Evolutionary conservation across 2,329 filamentous ascomycete genomes (phyloP).

Genomic region (Alternaria postmessia): DNA sequence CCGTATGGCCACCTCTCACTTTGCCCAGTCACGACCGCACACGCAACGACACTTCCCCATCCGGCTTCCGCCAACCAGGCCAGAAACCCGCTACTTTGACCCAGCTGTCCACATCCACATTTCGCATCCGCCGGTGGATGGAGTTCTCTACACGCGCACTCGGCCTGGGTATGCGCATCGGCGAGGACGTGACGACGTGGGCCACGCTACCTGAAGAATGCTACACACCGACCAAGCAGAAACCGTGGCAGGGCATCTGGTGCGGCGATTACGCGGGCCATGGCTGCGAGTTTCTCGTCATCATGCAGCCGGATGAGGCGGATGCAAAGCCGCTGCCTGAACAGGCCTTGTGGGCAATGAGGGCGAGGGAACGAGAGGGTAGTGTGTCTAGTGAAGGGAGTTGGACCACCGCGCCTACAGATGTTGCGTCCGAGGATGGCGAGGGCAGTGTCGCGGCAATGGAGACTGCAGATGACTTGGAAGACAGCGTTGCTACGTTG

Average conservation of each 20-base stretch:
- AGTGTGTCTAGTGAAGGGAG: slow-evolving; percentile 42
- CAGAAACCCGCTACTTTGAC: slow-evolving; percentile 61
- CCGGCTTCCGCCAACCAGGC: slow-evolving; percentile 54
- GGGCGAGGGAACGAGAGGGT: slow-evolving; percentile 32
- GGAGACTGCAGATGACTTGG: slow-evolving; percentile 35
- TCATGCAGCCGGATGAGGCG: slow-evolving; percentile 74
- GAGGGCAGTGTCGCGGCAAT: slow-evolving; percentile 19
- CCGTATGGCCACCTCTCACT: slow-evolving; percentile 76
- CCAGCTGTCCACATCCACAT: slow-evolving; percentile 73
- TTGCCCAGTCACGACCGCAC: slow-evolving; percentile 71
- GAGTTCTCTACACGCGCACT: slow-evolving; percentile 61
- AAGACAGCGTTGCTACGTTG: slow-evolving; percentile 52
- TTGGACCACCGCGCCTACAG: slow-evolving; percentile 44
- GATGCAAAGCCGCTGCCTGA: slow-evolving; percentile 49
- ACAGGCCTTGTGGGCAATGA: slow-evolving; percentile 40
- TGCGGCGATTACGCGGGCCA: slow-evolving; percentile 89
- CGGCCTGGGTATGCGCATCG: slow-evolving; percentile 52
- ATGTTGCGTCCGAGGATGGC: slow-evolving; percentile 18
- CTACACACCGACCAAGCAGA: slow-evolving; percentile 82
- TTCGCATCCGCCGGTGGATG: slow-evolving; percentile 80
- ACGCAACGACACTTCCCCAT: slow-evolving; percentile 56
- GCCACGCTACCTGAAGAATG: slow-evolving; percentile 76
- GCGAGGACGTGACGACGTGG: slow-evolving; percentile 66
- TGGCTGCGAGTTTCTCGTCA: slow-evolving; percentile 85
- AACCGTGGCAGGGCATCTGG: slow-evolving; percentile 91